A percentile compares a stretch with the other conserved stretches of the same genome.
phyloP scores from a whole-genome alignment of 352 stramenopile genomes.

The Globisporangium cederbergense region DNA sequence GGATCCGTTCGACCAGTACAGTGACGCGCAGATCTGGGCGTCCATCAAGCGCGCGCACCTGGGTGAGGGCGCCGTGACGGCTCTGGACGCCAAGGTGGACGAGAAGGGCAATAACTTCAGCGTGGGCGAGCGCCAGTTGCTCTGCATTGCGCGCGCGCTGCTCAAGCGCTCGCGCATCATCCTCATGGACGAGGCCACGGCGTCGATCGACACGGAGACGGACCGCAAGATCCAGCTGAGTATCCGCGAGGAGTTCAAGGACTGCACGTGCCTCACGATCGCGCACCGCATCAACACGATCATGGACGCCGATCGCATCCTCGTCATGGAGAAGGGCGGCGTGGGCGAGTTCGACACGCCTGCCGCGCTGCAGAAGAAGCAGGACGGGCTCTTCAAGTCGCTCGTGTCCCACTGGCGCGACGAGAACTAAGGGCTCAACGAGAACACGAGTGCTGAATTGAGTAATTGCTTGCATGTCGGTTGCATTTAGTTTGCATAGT shows the following conservation, averaged over 20 bases:
- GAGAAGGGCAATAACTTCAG: conserved; percentile 95
- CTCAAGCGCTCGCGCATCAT: conserved; percentile 91
- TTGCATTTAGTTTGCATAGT: conserved; percentile 6
- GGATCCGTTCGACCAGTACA: conserved; percentile 82
- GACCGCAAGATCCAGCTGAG: conserved; percentile 90
- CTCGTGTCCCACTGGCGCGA: conserved; percentile 81
- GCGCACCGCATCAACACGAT: conserved; percentile 97
- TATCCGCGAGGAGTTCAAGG: conserved; percentile 91
- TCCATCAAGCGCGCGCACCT: conserved; percentile 76
- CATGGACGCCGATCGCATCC: conserved; percentile 93
- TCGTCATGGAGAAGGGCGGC: conserved; percentile 92
- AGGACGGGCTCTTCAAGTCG: conserved; percentile 65
- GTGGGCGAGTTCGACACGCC: conserved; percentile 95
- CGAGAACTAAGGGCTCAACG: conserved; percentile 8
- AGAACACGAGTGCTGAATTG: not conserved
- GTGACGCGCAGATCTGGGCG: conserved; percentile 64
- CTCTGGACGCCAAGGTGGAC: conserved; percentile 43
- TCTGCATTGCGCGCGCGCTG: conserved; percentile 94
- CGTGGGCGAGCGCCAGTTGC: conserved; percentile 94
- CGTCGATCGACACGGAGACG: conserved; percentile 85
- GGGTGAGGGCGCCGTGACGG: conserved; percentile 38
- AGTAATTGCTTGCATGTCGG: not conserved
- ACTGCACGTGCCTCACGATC: conserved; percentile 95
- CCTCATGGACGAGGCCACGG: conserved; percentile 98
- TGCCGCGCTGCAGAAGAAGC: conserved; percentile 55